Conservation (phyloP, 257 asterid genomes). For the Penstemon davidsonii region DNA sequence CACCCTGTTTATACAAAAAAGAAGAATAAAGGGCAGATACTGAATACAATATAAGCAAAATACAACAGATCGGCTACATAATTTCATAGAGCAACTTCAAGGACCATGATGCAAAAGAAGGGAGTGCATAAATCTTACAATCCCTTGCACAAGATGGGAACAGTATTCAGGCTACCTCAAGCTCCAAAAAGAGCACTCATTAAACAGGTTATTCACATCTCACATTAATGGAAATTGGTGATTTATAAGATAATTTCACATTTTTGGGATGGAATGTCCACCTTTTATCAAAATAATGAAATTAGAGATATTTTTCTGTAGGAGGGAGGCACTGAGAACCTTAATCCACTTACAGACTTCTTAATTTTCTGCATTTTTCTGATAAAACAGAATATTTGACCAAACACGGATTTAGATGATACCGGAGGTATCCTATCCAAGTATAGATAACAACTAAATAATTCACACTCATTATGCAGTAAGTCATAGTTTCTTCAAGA, state of each 20-base stretch:
- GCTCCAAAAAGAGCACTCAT: background rate
- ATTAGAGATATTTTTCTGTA: background rate
- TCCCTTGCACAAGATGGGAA: too few species aligned
- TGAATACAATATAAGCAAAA: slow-evolving; percentile 17
- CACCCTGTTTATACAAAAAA: slow-evolving; percentile 34
- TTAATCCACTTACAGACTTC: background rate
- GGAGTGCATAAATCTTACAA: background rate
- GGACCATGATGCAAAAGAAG: background rate
- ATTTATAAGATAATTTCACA: background rate
- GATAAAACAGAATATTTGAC: background rate
- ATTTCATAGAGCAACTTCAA: background rate
- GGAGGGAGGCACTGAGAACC: slow-evolving; percentile 11
- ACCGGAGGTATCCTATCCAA: slow-evolving; percentile 6
- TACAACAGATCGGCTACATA: background rate
- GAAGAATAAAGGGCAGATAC: slow-evolving; percentile 3
- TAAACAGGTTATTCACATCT: background rate
- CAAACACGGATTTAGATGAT: background rate
- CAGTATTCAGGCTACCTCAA: too few species aligned
- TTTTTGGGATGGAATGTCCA: slow-evolving; percentile 1
- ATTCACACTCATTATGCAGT: background rate
- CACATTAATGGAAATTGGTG: slow-evolving; percentile 1
- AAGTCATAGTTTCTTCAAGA: background rate
- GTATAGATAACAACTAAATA: background rate
- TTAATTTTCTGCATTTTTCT: background rate
- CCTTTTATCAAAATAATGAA: background rate